These are phyloP conservation scores for Oryza longistaminata DNA, from an alignment of 176 grass and related monocot species.

Conservation along the genomic window DNA sequence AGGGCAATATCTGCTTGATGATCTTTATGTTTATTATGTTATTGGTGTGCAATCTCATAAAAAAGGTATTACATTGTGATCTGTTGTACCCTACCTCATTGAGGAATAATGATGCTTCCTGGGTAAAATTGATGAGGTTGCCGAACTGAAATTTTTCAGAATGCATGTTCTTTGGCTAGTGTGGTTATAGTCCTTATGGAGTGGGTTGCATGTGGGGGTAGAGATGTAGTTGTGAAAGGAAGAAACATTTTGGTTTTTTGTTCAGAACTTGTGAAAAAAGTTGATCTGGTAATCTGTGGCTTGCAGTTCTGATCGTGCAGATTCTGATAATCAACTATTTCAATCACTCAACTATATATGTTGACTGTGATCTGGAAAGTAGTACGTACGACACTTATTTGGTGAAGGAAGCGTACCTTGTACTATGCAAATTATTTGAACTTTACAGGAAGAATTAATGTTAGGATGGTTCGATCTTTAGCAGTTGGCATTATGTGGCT, in stretches of 20 bases:
- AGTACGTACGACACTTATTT: neutral
- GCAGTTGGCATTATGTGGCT: neutral
- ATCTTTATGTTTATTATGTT: conserved; percentile 15
- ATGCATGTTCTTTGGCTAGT: neutral
- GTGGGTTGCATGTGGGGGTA: neutral
- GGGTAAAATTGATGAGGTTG: neutral
- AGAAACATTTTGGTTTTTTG: neutral
- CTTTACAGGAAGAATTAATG: conserved; percentile 14
- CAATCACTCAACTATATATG: neutral
- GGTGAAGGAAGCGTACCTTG: conserved; percentile 17
- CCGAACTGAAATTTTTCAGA: neutral
- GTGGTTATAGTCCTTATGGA: neutral
- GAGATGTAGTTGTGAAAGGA: neutral
- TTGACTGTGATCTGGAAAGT: neutral
- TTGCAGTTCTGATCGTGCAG: neutral
- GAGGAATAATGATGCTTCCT: conserved; percentile 5
- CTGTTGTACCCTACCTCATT: neutral
- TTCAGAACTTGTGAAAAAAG: neutral
- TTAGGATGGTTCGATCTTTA: conserved; percentile 25
- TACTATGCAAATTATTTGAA: conserved; percentile 14
- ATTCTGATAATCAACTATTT: neutral
- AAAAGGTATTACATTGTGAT: neutral
- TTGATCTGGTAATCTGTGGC: conserved; percentile 1
- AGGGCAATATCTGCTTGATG: conserved; percentile 20
- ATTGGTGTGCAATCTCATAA: conserved; percentile 13